These are phyloP conservation scores for Apium graveolens DNA, from an alignment of 129 eudicot species.

Conservation along the genomic window DNA sequence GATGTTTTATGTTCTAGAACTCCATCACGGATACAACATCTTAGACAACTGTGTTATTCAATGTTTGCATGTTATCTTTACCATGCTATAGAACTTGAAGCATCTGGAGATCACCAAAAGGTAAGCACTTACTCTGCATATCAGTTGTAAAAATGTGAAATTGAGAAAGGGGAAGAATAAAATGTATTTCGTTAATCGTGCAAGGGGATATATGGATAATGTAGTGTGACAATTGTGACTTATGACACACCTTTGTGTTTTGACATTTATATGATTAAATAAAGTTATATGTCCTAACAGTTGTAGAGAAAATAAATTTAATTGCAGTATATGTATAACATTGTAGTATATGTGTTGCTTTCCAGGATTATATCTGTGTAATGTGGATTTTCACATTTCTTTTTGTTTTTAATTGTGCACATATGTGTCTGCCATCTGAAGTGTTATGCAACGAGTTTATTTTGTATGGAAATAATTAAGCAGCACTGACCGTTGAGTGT, in stretches of 20 bases:
- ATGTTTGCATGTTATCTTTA: slow-evolving; percentile 52
- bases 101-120: slow-evolving; percentile 75
- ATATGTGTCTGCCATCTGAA: neutral
- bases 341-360: neutral
- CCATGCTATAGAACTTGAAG: slow-evolving; percentile 61
- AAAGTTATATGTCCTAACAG: too few species aligned
- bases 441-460: neutral
- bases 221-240: too few species aligned
- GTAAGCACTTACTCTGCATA: slow-evolving; percentile 20
- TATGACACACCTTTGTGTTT: neutral
- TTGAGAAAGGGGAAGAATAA: neutral
- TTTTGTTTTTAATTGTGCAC: neutral
- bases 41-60: slow-evolving; percentile 52
- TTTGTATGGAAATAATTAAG: neutral
- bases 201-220: too few species aligned
- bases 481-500: neutral
- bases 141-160: neutral
- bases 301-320: slow-evolving; percentile 34
- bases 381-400: neutral
- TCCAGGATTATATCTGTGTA: neutral
- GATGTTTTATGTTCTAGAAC: slow-evolving; percentile 81
- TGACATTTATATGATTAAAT: neutral
- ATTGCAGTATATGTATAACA: slow-evolving; percentile 33
- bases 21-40: slow-evolving; percentile 54
- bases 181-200: too few species aligned